Conservation (phyloP, 441 rosid genomes). For the Hypseocharis bilobata region DNA sequence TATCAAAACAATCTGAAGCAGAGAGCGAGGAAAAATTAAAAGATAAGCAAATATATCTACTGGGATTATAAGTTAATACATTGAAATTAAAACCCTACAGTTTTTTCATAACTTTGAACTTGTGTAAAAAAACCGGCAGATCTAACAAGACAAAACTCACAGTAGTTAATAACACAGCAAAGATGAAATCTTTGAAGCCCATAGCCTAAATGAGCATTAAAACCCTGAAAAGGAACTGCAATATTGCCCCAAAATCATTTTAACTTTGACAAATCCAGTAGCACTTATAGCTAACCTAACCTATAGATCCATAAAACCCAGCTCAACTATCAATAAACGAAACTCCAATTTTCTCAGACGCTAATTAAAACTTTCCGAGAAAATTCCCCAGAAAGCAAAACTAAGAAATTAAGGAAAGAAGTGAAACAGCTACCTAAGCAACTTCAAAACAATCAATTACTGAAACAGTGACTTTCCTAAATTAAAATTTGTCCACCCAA, state of each 20-base stretch:
- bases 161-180: constrained; percentile 16
- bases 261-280: constrained; percentile 7
- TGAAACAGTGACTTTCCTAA: constrained; percentile 1
- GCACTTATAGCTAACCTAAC: not conserved
- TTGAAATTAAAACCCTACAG: not conserved
- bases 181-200: constrained; percentile 10
- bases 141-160: constrained; percentile 20
- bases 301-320: constrained; percentile 1
- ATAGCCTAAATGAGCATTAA: constrained; percentile 20
- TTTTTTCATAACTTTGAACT: no score
- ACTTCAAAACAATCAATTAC: not conserved
- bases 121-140: constrained; percentile 9
- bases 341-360: not conserved
- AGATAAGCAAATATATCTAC: not conserved
- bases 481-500: not conserved
- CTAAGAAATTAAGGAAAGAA: not conserved
- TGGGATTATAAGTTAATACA: not conserved
- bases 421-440: not conserved
- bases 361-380: not conserved
- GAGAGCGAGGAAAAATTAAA: constrained; percentile 3
- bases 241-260: not conserved
- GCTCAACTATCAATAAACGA: constrained; percentile 4
- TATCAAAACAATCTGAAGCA: constrained; percentile 51
- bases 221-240: constrained; percentile 11
- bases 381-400: not conserved